Evolutionary conservation across 305 asterid genomes (phyloP), one percentile per base, ranked within the genome.

Genomic region (Solanum hybrid): DNA sequence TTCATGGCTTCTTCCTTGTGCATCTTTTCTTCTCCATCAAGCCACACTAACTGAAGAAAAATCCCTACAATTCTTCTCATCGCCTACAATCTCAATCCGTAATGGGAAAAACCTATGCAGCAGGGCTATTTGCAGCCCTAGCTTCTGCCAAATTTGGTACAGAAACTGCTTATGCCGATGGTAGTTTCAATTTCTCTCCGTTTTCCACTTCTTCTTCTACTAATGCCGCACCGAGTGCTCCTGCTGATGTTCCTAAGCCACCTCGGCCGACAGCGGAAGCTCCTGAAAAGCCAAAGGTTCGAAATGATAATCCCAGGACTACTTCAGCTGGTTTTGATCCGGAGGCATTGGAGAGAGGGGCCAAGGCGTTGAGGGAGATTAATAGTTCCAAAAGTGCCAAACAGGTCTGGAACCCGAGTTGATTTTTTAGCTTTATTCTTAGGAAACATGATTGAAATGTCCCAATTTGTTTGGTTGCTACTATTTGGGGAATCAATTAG

Each of bases 311-410:
- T 29, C 97, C 99, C 15, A 92, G 98, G 93, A 97, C 98, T 42
- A 93, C 98, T n/a, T 89, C 99, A 10, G 94, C 98, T 87, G 99
- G 99, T 56, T 97, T 97, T 91, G 99, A 97, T 91, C 98, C 99
- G 0, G 98, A 91, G 94, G 95, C 99, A 36, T 88, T 97, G 94
- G 98, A 95, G 93, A 94, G 97, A 89, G 99, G 99, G 37, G 97
- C 92, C 6, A 90, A 91, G 91, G 95, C 97, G 42, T 92, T 97
- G 94, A 89, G 88, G 69, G 94, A 93, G 92, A 95, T 97, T 88
- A 89, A 81, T 69, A 89, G 73, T 40, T 94, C 98, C 91, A 37
- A 92, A 73, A 90, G 95, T 22, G 95, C 98, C 86, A 94, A 94
- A 87, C 93, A 95, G 97, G 98, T 95, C 6, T 17, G 4, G 64